Evolutionary conservation across 73 alveolate species (phyloP), one percentile per base, ranked within the genome.

Genomic region (Effrenium voratum): DNA sequence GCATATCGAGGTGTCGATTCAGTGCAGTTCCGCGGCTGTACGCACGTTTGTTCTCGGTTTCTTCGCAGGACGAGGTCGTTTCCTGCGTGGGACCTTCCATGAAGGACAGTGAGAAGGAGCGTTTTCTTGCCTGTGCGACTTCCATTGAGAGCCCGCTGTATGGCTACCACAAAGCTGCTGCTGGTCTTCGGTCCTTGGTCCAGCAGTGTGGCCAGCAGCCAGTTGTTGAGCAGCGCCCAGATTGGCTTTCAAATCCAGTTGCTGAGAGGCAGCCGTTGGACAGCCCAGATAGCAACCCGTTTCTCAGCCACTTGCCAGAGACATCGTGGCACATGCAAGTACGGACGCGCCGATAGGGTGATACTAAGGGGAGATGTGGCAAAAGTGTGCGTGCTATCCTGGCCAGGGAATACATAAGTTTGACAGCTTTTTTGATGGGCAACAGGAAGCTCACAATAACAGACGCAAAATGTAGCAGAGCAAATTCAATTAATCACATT

Each of bases 241-340:
- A 36, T 30, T 30, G 44, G 19, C 79, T 41, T 30, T 66, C 36
- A 46, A 72, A 72, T 72, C 50, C 36, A 24, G 36, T 34, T 36
- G 50, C 83, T 72, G 83, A 72, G 32, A n/a, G 83, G 49, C n/a
- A 28, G 38, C 83, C 83, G 12, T 72, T 72, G 49, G 83, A 34
- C 32, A 34, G 36, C 26, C 83, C 52, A 34, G 83, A 72, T n/a
- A 8, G 38, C 3, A 72, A 72, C 30, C 83, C 83, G 8, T 72
- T 72, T 40, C 36, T 72, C 83, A 72, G 83, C 83, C 83, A 72
- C 49, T 72, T 72, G 50, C 83, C 83, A 36, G 83, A 72, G 50
- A 72, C 46, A 28, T 72, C 83, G 30, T 72, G 83, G 83, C 83
- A 72, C 50, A 72, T 72, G 83, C 32, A 72, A 40, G 83, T 72